These are phyloP conservation scores for Papiliotrema nemorosa DNA, from an alignment of 1,284 basidiomycete species.

Conservation along the genomic window DNA sequence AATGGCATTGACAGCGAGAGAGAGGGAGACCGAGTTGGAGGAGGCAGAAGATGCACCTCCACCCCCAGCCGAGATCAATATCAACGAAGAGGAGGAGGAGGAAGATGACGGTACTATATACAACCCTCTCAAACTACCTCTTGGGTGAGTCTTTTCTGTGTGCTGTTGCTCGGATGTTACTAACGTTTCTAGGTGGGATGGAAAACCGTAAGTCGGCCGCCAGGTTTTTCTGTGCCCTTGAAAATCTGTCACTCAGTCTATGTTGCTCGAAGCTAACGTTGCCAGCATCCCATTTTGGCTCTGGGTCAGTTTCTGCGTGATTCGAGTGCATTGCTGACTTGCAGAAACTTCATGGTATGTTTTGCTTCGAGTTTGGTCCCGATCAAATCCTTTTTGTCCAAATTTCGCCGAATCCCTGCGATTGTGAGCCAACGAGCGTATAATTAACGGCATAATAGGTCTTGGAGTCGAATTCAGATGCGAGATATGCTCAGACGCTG, in stretches of 20 bases:
- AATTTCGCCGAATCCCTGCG: no score
- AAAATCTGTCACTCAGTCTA: not conserved
- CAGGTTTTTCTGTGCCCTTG: no score
- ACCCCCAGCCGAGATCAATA: constrained; percentile 53
- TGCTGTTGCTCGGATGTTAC: not conserved
- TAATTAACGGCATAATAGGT: no score
- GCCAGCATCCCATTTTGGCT: constrained; percentile 99
- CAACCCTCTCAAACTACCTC: constrained; percentile 93
- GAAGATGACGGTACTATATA: constrained; percentile 94
- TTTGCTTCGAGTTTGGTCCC: not conserved
- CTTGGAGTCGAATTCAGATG: constrained; percentile 95
- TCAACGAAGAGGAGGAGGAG: constrained; percentile 67
- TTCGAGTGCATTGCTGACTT: not conserved
- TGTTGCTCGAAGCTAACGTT: constrained; percentile 57
- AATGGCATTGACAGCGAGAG: constrained; percentile 91
- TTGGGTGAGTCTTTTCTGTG: constrained; percentile 65
- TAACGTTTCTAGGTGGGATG: constrained; percentile 22
- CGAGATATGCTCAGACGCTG: constrained; percentile 85
- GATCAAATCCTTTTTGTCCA: no score
- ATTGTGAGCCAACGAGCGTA: no score
- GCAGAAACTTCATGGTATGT: not conserved
- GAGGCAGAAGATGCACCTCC: constrained; percentile 66
- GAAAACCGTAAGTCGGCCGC: constrained; percentile 23
- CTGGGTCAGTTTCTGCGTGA: no score
- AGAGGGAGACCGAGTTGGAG: constrained; percentile 92